Base-by-base conservation (phyloP, 2,329 filamentous ascomycete species). In the Knoxdaviesia capensis region DNA sequence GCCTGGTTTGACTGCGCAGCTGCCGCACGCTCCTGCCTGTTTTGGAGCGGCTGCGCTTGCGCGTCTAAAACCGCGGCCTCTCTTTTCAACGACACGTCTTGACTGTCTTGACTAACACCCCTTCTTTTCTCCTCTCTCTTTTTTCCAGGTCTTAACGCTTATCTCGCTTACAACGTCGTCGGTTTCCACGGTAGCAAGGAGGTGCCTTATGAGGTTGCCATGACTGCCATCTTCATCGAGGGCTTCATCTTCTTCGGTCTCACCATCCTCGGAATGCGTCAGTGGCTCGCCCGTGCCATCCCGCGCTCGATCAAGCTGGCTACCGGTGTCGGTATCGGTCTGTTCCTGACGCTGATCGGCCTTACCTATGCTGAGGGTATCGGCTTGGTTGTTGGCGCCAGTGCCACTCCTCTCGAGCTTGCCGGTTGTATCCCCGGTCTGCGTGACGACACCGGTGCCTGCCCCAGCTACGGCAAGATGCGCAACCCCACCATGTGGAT, bases 191-290 rank as follows among this genome's bases (percentile, higher is more conserved):
- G 84, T 37, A 69, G 65, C 28, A 83, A 83, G 2, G 65, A 69
- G 34, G 76, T 92, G 6, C 74, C 82, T 1, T 93, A 83, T 54
- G 58, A 70, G 42, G 68, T 87, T 36, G 85, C 85, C 33, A 62
- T 92, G 34, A 90, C 84, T 4, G 84, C 85, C 42, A 85, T 90
- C 49, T 92, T 93, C 54, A 78, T 90, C 9, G 85, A 93, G 58
- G 85, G 85, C 34, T 82, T 81, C 56, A 77, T 92, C 47, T 93
- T 93, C 59, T 73, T 92, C 41, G 80, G 64, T 2, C 68, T 93
- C 36, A 85, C 85, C 1, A 56, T 92, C 34, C 66, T 87, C 41
- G 85, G 85, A 34, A 69, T 93, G 62, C 78, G 85, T 9, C 85
- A 92, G 56, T 92, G 84, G 84, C 72, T 93, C 30, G 85, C 85